A percentile compares a stretch with the other conserved stretches of the same genome.
Conservation (phyloP, 169 alveolate genomes). For the Cryptosporidium canis region DNA sequence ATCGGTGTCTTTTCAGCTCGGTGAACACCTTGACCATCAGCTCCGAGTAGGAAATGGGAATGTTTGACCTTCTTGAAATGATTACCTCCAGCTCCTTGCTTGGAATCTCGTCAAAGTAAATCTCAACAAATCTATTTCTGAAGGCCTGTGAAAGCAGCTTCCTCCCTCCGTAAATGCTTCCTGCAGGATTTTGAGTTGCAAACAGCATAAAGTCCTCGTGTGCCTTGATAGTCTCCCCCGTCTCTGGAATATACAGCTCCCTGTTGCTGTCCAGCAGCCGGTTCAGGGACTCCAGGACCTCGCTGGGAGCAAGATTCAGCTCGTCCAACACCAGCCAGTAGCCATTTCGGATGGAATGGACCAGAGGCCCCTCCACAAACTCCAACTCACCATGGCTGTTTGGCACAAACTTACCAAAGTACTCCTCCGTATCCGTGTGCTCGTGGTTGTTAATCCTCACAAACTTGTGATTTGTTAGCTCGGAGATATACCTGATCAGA, state of each 20-base stretch:
- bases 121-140: constrained; percentile 96
- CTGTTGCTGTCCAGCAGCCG: constrained; percentile 98
- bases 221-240: constrained; percentile 93
- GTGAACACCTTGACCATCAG: constrained; percentile 92
- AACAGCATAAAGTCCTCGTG: constrained; percentile 97
- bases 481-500: constrained; percentile 93
- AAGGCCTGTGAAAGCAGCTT: constrained; percentile 97
- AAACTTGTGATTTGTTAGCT: constrained; percentile 92
- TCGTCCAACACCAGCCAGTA: constrained; percentile 99
- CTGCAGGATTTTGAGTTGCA: constrained; percentile 99
- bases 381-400: constrained; percentile 85
- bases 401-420: constrained; percentile 96
- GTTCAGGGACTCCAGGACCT: constrained; percentile 97
- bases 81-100: constrained; percentile 91
- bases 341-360: constrained; percentile 97
- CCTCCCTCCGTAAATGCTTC: constrained; percentile 98
- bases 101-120: constrained; percentile 92
- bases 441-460: constrained; percentile 98
- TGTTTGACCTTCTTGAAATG: constrained; percentile 91
- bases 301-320: constrained; percentile 98
- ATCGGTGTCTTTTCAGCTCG: constrained; percentile 88
- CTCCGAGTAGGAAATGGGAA: constrained; percentile 93
- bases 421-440: constrained; percentile 98
- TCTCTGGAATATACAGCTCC: constrained; percentile 96
- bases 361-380: constrained; percentile 97